Percentiles rank a stretch among this genome's conserved stretches.
phyloP scores from a whole-genome alignment of 192 early-diverging fungal genomes.

The Backusella morwellensis region DNA sequence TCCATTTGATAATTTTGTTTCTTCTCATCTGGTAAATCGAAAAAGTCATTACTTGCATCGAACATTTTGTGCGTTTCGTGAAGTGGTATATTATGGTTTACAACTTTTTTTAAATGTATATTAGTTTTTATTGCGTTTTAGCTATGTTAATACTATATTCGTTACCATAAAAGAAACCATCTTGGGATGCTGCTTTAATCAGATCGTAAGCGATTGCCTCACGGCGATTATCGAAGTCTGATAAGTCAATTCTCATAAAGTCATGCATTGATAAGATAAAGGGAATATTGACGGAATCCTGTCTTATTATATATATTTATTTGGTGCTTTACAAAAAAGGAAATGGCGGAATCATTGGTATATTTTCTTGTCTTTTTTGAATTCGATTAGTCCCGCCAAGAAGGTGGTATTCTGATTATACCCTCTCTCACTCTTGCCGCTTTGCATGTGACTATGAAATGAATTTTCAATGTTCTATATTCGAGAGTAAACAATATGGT shows the following conservation, averaged over 20 bases:
- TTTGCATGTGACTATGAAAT: not conserved
- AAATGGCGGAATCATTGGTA: not conserved
- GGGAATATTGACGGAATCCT: not conserved
- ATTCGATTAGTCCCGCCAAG: not conserved
- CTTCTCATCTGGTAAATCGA: conserved; percentile 24
- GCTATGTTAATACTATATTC: not conserved
- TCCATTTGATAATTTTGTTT: conserved; percentile 30
- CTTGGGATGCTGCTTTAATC: conserved; percentile 21
- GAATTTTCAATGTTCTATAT: not conserved
- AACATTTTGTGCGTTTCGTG: conserved; percentile 22
- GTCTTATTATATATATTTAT: conserved; percentile 5
- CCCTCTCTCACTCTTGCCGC: not conserved
- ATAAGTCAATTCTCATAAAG: conserved; percentile 27
- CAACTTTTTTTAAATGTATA: conserved; percentile 3
- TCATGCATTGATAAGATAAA: conserved; percentile 8
- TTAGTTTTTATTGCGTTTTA: not conserved
- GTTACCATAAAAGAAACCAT: conserved; percentile 36
- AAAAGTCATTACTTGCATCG: conserved; percentile 17
- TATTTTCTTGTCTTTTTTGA: not conserved
- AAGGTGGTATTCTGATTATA: conserved; percentile 1
- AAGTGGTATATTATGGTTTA: conserved; percentile 23
- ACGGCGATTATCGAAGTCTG: conserved; percentile 25
- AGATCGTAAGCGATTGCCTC: conserved; percentile 23
- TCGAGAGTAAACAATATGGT: not conserved
- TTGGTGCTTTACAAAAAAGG: not conserved